Evolutionary conservation across 2,329 filamentous ascomycete genomes (phyloP).

Genomic region (Calonectria pteridis): DNA sequence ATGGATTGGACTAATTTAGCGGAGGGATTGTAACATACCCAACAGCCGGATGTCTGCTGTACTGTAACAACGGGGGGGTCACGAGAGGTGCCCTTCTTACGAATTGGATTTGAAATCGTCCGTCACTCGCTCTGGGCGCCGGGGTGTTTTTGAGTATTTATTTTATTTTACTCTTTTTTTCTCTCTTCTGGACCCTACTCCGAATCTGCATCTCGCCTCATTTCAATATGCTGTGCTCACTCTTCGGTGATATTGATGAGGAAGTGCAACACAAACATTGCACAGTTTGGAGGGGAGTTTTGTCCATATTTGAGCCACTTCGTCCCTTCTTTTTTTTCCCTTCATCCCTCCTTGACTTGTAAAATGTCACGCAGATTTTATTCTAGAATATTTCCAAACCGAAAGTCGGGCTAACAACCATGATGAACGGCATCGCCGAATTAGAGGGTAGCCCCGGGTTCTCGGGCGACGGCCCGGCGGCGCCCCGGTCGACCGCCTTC

Average conservation of each 20-base stretch:
- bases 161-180: not conserved
- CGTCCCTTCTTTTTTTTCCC: not conserved
- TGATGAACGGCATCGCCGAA: conserved; percentile 30
- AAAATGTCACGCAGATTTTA: too few relatives aligned
- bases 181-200: not conserved
- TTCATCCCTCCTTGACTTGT: not conserved
- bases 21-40: conserved; percentile 10
- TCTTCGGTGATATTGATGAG: not conserved
- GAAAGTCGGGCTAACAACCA: not conserved
- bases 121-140: not conserved
- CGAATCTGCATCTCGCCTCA: conserved; percentile 23
- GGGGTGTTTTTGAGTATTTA: not conserved
- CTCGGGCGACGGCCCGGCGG: not conserved
- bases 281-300: not conserved
- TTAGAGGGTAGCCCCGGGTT: conserved; percentile 18
- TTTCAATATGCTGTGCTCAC: not conserved
- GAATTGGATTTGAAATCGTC: conserved; percentile 8
- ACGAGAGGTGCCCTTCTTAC: not conserved
- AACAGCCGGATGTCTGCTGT: not conserved
- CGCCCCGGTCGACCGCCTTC: not conserved
- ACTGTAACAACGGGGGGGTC: not conserved
- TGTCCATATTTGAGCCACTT: not conserved
- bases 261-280: conserved; percentile 24
- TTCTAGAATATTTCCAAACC: not conserved
- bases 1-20: not conserved